These are phyloP conservation scores for Thyridium curvatum DNA, from an alignment of 2,329 filamentous ascomycete genomes.

Conservation along the genomic window DNA sequence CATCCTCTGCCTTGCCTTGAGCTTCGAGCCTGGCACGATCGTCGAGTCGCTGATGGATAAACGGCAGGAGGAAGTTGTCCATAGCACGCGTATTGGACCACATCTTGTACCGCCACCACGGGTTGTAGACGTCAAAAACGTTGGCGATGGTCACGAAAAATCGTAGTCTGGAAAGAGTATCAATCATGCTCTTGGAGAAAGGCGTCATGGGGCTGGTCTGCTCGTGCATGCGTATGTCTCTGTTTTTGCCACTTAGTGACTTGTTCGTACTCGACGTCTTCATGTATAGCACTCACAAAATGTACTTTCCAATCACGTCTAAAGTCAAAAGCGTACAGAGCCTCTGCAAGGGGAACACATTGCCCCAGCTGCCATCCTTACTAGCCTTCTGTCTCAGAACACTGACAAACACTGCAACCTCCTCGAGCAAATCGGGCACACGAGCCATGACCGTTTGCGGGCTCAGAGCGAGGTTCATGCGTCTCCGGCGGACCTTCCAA, in stretches of 20 bases:
- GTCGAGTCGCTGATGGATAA: not conserved
- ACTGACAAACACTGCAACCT: conserved; percentile 26
- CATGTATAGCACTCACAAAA: conserved; percentile 12
- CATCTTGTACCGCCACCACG: not conserved
- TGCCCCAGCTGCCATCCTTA: conserved; percentile 17
- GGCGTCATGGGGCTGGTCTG: not conserved
- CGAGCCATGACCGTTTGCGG: conserved; percentile 24
- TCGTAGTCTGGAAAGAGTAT: not conserved
- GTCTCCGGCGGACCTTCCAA: conserved; percentile 20
- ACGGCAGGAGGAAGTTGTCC: not conserved
- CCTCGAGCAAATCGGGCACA: conserved; percentile 28
- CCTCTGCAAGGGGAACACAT: conserved; percentile 25
- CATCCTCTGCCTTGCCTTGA: no score
- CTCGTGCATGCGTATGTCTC: not conserved
- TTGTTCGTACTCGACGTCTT: no score
- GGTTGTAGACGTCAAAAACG: not conserved
- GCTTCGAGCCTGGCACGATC: no score
- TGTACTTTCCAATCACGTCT: conserved; percentile 30
- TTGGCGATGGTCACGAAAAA: not conserved
- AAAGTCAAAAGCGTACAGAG: conserved; percentile 29
- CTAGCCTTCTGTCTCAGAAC: conserved; percentile 19
- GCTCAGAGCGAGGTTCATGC: conserved; percentile 30
- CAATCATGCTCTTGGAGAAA: not conserved
- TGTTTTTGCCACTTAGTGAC: no score
- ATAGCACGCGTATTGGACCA: not conserved